phyloP scores from a whole-genome alignment of 345 rosid species.

The Sisymbrium altissimum region DNA sequence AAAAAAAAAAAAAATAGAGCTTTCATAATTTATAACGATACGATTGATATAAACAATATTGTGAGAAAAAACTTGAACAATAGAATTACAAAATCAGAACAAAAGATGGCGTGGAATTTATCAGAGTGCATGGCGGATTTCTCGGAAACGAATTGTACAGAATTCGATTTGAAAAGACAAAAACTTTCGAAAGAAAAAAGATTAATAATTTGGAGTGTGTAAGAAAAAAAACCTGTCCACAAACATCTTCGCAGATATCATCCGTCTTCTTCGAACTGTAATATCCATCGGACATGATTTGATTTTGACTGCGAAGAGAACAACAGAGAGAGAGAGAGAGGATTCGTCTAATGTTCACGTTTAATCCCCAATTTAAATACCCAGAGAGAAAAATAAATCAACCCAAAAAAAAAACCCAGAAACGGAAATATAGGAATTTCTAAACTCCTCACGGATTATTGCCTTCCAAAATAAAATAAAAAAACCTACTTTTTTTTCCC shows the following conservation, averaged over 20 bases:
- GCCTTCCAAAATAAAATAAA: not conserved
- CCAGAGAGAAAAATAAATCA: not conserved
- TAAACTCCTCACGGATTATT: not conserved
- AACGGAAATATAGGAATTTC: not conserved
- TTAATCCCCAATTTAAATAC: conserved; percentile 25
- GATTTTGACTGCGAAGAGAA: conserved; percentile 10
- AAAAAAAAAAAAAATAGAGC: not conserved
- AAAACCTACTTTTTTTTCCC: not conserved
- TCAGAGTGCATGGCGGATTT: not conserved
- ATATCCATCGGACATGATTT: conserved; percentile 68
- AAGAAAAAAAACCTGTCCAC: conserved; percentile 61
- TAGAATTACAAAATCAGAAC: not conserved
- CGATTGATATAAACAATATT: not conserved
- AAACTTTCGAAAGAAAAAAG: not conserved
- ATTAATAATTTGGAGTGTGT: not conserved
- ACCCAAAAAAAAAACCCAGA: not conserved
- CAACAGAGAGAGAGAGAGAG: not conserved
- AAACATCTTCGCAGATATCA: conserved; percentile 70
- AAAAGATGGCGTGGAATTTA: not conserved
- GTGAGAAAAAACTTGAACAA: not conserved
- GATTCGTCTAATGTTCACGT: conserved; percentile 15
- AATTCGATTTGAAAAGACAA: not conserved
- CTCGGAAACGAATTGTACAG: not conserved
- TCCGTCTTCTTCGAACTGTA: conserved; percentile 88
- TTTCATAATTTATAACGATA: not conserved